Evolutionary conservation across 2,329 filamentous ascomycete genomes (phyloP), one percentile per base, ranked within the genome.

Genomic region (Exophiala spinifera): DNA sequence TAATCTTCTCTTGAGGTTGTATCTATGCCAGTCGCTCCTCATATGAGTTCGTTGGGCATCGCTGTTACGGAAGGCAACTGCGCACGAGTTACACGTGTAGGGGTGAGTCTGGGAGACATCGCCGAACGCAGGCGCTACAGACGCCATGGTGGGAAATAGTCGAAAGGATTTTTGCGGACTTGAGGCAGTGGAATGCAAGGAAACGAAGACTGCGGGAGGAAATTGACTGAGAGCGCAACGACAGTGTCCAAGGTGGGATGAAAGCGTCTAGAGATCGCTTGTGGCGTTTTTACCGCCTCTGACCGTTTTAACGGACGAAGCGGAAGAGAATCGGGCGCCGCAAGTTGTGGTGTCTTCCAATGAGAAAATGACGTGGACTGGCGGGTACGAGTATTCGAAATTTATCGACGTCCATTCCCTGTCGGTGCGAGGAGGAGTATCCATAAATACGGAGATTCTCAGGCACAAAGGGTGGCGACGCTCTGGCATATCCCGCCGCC

Each of bases 11-110:
- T 97, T 96, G 66, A 97, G 82, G 71, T 99, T 99, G 74, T 96
- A 96, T 62, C 94, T 86, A 72, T 99, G 92, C 94, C 94, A 99
- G 76, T 99, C 94, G 65, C 87, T 94, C 72, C 94, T 91, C 94
- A 99, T 99, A 70, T 99, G 94, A 34, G 84, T 86, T 70, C 94
- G 86, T 75, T 99, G 94, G 53, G 95, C 80, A 69, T 97, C 92
- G 70, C 89, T 91, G 69, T 89, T 91, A 63, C 92, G 87, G 75
- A 97, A 99, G 49, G 92, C 94, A 64, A 99, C 91, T 71, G 96
- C 90, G 70, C 94, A 99, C 55, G 91, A 94, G 74, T 97, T 99
- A 84, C 94, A 99, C 52, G 92, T 97, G 75, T 92, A 99, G 1
- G 94, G 92, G 50, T 64, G 62, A n/a, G 59, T 61, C 36, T 63